phyloP scores from a whole-genome alignment of 345 rosid genomes.

The Angophora floribunda region DNA sequence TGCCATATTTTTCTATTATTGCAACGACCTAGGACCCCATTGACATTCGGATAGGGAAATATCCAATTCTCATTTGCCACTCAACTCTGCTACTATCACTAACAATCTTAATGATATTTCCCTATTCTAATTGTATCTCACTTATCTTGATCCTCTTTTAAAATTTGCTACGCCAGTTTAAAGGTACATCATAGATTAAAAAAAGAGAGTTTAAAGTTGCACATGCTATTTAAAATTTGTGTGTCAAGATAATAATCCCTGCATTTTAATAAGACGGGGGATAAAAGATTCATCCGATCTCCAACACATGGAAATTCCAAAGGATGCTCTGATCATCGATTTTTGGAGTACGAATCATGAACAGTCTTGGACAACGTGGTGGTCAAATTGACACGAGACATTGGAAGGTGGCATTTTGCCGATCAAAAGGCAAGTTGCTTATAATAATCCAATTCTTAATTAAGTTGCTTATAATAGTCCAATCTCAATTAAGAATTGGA shows the following conservation, averaged over 20 bases:
- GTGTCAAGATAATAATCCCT: not conserved
- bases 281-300: not conserved
- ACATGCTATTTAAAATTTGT: not conserved
- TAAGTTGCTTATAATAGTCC: not conserved
- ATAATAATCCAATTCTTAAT: not conserved
- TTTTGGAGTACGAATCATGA: not conserved
- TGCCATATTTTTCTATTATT: not conserved
- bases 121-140: not conserved
- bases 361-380: not conserved
- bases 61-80: not conserved
- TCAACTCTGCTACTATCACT: not conserved
- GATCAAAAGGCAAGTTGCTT: not conserved
- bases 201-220: too few species aligned
- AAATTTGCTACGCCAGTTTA: not conserved
- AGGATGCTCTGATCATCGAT: not conserved
- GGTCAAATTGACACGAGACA: not conserved
- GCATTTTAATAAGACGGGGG: not conserved
- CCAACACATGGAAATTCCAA: not conserved
- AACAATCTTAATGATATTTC: not conserved
- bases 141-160: fast-evolving
- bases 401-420: not conserved
- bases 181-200: too few species aligned
- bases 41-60: not conserved
- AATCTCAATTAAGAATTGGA: not conserved
- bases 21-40: not conserved